Base-by-base conservation (phyloP, 2,329 filamentous ascomycete species). In the Aspergillus transmontanensis region DNA sequence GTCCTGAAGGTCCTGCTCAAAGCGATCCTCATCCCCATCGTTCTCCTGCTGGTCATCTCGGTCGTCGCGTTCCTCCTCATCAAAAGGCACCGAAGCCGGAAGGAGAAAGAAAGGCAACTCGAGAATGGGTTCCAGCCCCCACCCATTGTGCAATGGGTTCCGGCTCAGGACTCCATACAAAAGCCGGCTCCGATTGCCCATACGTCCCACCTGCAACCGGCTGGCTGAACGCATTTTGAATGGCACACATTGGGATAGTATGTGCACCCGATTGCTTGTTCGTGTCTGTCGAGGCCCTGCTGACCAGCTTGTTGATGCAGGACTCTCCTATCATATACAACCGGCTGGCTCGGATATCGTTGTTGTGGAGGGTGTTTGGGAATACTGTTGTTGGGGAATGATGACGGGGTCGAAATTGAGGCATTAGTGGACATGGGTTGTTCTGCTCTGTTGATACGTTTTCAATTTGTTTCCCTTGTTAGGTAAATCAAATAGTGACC, bases 21-120 rank as follows among this genome's bases (percentile, higher is more conserved):
- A 55, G 51, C 51, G 7, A 55, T 55, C 21, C 32, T 55, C 51
- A 55, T 55, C 10, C 51, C 51, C 19, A 55, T 55, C n/a, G 34
- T 55, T 4, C 30, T 39, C 1, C 32, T 55, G 2, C 32, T 55
- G 3, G 51, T 55, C 3, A 19, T 26, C 32, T 14, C 51, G 2
- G 51, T 55, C n/a, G 51, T 26, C n/a, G 51, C 10, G 51, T 12
- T 55, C 19, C 36, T 55, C 4, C 21, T 39, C n/a, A 55, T 55
- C 21, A 55, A 55, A 19, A 55, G 23, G 3, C 51, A 34, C n/a
- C n/a, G 34, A 39, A 39, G 32, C 23, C 32, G 51, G 19, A 55
- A 55, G 14, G n/a, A 39, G 2, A 55, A 55, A 55, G 51, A 55
- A 19, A 12, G 32, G 12, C 36, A 12, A 21, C n/a, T 55, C 12